Conservation (phyloP, 495 filamentous ascomycete genomes). For the Penicillium ochrochloron region DNA sequence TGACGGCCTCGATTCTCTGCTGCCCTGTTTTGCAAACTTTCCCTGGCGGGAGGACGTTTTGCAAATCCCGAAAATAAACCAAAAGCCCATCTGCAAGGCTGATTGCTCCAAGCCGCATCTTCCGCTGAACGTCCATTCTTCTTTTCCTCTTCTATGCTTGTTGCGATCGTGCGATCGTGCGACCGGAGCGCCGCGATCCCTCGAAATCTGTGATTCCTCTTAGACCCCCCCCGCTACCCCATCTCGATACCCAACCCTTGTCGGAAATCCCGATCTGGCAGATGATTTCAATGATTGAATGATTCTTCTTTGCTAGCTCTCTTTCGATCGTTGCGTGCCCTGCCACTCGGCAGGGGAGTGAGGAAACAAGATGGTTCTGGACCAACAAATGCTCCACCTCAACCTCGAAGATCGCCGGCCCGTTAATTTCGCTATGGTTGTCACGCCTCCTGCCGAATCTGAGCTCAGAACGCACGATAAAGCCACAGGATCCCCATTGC, state of each 20-base stretch:
- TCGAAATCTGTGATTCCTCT: background rate
- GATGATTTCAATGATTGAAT: background rate
- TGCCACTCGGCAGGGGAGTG: conserved; percentile 19
- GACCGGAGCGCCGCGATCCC: background rate
- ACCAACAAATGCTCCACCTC: conserved; percentile 36
- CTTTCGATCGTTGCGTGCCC: conserved; percentile 9
- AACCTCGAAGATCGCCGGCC: conserved; percentile 26
- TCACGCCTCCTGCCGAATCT: conserved; percentile 34
- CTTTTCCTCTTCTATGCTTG: background rate
- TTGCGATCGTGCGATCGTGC: background rate
- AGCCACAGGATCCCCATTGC: background rate
- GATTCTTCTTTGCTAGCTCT: background rate
- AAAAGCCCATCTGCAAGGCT: background rate
- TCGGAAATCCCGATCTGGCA: background rate
- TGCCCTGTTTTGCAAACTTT: conserved; percentile 4
- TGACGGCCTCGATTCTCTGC: background rate
- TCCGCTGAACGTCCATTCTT: background rate
- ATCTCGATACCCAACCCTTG: background rate
- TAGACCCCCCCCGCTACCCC: background rate
- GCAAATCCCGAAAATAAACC: conserved; percentile 4
- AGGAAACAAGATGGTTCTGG: conserved; percentile 24
- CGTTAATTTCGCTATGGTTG: conserved; percentile 22
- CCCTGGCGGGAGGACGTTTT: background rate
- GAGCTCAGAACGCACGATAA: conserved; percentile 19
- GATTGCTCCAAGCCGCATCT: background rate